Evolutionary conservation across 768 basidiomycete species (phyloP).

Genomic region (Xanthoconium stramineum): DNA sequence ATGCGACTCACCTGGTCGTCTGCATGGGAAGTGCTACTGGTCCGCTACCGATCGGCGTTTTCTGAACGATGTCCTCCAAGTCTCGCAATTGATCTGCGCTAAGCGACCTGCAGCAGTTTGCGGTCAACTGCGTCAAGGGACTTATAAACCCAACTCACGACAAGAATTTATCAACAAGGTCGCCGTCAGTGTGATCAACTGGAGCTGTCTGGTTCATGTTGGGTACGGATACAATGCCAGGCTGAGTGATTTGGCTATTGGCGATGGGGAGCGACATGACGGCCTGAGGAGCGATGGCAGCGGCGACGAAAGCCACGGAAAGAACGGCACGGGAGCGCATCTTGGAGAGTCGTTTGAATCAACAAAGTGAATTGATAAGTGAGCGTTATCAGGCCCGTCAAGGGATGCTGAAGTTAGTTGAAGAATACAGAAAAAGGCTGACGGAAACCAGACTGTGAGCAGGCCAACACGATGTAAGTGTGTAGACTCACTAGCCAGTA

Average conservation of each 20-base stretch:
- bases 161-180: neutral
- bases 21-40: neutral
- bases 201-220: neutral
- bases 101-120: neutral
- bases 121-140: neutral
- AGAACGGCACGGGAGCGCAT: conserved; percentile 9
- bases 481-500: conserved; percentile 21
- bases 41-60: neutral
- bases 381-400: conserved; percentile 14
- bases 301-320: conserved; percentile 4
- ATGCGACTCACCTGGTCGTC: neutral
- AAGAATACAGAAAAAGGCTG: conserved; percentile 16
- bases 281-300: neutral
- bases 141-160: neutral
- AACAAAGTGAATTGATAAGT: neutral
- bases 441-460: conserved; percentile 1
- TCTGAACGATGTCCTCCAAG: neutral
- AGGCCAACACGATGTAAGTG: neutral
- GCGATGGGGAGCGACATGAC: conserved; percentile 7
- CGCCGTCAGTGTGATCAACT: neutral
- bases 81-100: neutral
- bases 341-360: conserved; percentile 1
- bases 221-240: neutral
- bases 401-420: conserved; percentile 8
- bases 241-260: neutral